Conservation (phyloP, 2,329 filamentous ascomycete species). For the Cladosporium sp. region DNA sequence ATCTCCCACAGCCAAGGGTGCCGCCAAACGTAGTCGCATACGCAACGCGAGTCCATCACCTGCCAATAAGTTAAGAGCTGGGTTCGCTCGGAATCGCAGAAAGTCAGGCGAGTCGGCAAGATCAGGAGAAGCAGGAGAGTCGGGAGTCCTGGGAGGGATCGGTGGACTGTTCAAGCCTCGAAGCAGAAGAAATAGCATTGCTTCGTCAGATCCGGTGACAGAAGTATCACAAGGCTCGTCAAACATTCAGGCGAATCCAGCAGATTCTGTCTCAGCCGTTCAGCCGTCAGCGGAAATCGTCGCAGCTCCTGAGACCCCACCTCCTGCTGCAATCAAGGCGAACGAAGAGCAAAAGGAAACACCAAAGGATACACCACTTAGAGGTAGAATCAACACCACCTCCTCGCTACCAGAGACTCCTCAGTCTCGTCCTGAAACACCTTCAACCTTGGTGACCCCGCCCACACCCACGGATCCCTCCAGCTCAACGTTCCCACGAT, state of each 20-base stretch:
- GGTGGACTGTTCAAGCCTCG: slow-evolving; percentile 40
- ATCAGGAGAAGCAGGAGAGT: slow-evolving; percentile 9
- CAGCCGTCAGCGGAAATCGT: slow-evolving; percentile 1
- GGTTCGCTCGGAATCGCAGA: slow-evolving; percentile 56
- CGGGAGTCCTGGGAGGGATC: slow-evolving; percentile 37
- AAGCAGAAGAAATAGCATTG: slow-evolving; percentile 31
- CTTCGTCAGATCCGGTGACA: slow-evolving; percentile 16
- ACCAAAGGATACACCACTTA: background rate
- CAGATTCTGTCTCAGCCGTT: slow-evolving; percentile 1
- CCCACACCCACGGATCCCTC: slow-evolving; percentile 54
- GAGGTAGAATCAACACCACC: slow-evolving; percentile 32
- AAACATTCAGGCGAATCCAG: background rate
- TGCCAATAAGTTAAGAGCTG: slow-evolving; percentile 66
- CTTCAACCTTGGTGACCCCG: slow-evolving; percentile 59
- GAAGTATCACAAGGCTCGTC: background rate
- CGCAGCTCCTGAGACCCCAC: slow-evolving; percentile 1
- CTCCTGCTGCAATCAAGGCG: background rate
- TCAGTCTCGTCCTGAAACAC: slow-evolving; percentile 37
- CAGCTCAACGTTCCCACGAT: slow-evolving; percentile 19
- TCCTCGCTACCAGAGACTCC: slow-evolving; percentile 37
- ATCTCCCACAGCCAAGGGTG: slow-evolving; percentile 18
- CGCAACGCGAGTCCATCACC: slow-evolving; percentile 54
- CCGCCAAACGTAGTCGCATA: slow-evolving; percentile 45
- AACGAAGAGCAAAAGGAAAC: background rate
- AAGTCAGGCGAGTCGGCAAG: slow-evolving; percentile 36